phyloP scores from a whole-genome alignment of 164 flowering plant species.

The Liquidambar formosana region DNA sequence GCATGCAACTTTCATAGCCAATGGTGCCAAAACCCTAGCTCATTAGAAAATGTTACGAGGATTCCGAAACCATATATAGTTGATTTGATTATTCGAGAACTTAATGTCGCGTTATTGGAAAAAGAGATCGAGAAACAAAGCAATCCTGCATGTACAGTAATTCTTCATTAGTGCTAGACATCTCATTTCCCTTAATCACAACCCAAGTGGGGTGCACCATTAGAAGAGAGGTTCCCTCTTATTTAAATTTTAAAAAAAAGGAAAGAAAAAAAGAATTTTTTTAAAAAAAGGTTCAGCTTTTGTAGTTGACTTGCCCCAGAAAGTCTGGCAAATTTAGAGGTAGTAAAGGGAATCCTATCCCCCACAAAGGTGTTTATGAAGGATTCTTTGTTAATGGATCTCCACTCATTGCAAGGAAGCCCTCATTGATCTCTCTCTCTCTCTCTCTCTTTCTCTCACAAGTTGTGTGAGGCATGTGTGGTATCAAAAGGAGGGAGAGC shows the following conservation, averaged over 20 bases:
- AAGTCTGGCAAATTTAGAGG: conserved; percentile 47
- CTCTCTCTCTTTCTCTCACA: background rate
- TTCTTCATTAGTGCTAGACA: background rate
- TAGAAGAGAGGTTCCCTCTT: conserved; percentile 15
- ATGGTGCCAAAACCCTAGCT: no score
- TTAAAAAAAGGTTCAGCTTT: conserved; percentile 25
- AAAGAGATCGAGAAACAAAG: no score
- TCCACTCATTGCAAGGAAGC: conserved; percentile 23
- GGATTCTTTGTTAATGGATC: conserved; percentile 21
- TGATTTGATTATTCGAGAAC: no score
- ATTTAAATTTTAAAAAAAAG: background rate
- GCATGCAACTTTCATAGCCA: no score
- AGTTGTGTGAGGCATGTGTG: conserved; percentile 22
- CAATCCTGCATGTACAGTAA: no score
- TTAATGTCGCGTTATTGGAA: no score
- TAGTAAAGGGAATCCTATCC: conserved; percentile 42
- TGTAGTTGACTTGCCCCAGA: conserved; percentile 46
- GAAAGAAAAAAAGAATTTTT: no score
- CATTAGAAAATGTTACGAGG: no score
- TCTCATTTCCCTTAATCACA: conserved; percentile 2
- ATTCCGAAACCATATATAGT: no score
- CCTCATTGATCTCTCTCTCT: conserved; percentile 1
- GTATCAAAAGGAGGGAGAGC: conserved; percentile 31
- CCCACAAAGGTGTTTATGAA: conserved; percentile 18
- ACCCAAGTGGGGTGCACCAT: conserved; percentile 29